phyloP scores from a whole-genome alignment of 2,329 filamentous ascomycete species.

The Claviceps citrina region DNA sequence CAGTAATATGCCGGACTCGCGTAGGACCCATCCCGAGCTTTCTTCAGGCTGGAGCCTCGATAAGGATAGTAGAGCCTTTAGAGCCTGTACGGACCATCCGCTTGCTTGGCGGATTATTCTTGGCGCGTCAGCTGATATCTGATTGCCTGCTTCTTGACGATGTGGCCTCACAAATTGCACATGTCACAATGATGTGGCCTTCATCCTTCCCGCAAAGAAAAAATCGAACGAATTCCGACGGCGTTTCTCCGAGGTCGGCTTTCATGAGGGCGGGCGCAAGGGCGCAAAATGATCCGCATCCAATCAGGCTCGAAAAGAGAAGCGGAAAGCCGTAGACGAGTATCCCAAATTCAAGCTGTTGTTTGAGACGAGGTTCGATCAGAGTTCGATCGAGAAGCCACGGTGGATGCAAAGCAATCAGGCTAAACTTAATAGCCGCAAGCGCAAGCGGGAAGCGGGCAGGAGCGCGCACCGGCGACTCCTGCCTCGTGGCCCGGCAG shows the following conservation, averaged over 20 bases:
- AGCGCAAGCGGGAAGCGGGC: slow-evolving; percentile 3
- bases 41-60: background rate
- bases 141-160: background rate
- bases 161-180: background rate
- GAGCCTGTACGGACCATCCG: background rate
- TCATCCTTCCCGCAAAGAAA: background rate
- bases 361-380: slow-evolving; percentile 1
- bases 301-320: background rate
- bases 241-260: background rate
- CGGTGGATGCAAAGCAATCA: slow-evolving; percentile 1
- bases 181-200: background rate
- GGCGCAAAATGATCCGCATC: background rate
- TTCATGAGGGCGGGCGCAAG: background rate
- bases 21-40: background rate
- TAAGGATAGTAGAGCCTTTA: background rate
- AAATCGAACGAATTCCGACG: background rate
- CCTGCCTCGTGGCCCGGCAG: slow-evolving; percentile 1
- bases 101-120: background rate
- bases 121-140: background rate
- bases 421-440: slow-evolving; percentile 2
- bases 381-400: slow-evolving; percentile 1
- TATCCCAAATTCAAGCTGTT: background rate
- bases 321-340: background rate
- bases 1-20: background rate
- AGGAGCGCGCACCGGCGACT: slow-evolving; percentile 1